Percentiles rank a stretch among this genome's conserved stretches.
Evolutionary conservation across 2,329 filamentous ascomycete species (phyloP).

Genomic region (Fusarium sororula): DNA sequence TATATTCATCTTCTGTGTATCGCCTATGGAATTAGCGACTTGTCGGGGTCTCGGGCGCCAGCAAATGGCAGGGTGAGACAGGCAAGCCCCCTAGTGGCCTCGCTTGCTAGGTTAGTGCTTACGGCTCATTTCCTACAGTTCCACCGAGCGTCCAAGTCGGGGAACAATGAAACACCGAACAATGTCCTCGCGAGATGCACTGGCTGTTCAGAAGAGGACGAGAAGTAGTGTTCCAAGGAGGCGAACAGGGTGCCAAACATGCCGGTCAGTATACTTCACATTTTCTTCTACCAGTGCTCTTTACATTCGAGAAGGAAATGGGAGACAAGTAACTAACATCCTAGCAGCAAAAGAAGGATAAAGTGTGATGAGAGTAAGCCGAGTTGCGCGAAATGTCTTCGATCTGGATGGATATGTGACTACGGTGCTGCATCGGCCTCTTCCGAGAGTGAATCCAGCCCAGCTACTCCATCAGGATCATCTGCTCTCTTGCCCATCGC

Average conservation of each 20-base stretch:
- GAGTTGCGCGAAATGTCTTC: not conserved
- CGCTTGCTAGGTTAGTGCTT: slow-evolving; percentile 10
- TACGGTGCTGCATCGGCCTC: not conserved
- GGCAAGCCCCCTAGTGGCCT: too few relatives aligned
- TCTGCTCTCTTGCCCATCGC: not conserved
- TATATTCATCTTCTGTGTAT: not conserved
- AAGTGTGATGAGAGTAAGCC: slow-evolving; percentile 8
- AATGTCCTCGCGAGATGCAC: not conserved
- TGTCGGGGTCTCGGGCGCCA: too few relatives aligned
- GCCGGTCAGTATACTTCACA: not conserved
- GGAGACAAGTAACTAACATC: not conserved
- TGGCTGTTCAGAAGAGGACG: not conserved
- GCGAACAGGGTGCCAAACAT: slow-evolving; percentile 10
- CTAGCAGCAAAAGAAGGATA: slow-evolving; percentile 3
- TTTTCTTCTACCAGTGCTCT: too few relatives aligned
- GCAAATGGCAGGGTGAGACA: not conserved
- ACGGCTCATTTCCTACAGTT: not conserved
- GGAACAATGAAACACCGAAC: not conserved
- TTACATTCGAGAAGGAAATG: too few relatives aligned
- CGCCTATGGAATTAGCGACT: too few relatives aligned
- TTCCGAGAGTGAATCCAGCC: too few relatives aligned
- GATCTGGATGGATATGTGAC: slow-evolving; percentile 6
- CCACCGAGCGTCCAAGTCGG: not conserved
- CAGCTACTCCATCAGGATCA: accelerated
- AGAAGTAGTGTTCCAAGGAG: slow-evolving; percentile 1